Base-by-base conservation (phyloP, 2,329 filamentous ascomycete species). In the Botrytis fabae region DNA sequence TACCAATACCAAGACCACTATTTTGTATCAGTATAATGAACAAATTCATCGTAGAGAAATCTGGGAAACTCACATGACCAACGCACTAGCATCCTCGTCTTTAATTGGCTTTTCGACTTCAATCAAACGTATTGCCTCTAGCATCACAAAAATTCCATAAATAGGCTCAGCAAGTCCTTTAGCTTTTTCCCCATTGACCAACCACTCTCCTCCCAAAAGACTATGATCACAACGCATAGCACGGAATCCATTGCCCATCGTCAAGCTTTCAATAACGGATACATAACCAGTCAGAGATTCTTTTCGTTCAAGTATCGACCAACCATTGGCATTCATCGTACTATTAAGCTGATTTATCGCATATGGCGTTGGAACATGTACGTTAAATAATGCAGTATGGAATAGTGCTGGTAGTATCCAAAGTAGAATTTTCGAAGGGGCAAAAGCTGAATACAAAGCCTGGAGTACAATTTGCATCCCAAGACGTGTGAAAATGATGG, bases 141-240 rank as follows among this genome's bases (percentile, higher is more conserved):
- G 88, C 87, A 97, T 97, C 40, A 93, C 91, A 81, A 99, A 99
- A n/a, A 98, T 92, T 16, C 93, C 92, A 80, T 98, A 99, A 72
- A 99, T 93, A 0, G 95, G 94, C 82, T 99, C 96, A 18, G 89
- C 88, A 28, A 94, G 87, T 81, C 97, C 71, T 70, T 62, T 94
- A 20, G 89, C 88, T n/a, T 93, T 87, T 75, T 80, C 84, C 69
- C 83, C 85, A 74, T 84, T 77, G 59, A 85, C 85, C 20, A 91
- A 87, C 95, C 95, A 99, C 82, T 98, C 93, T 51, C 96, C 96
- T 59, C 96, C 96, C 1, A 99, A 87, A 46, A 99, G 86, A 79
- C 94, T 97, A 82, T 99, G 96, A 79, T 98, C 96, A 81, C 94
- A 98, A 74, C 96, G 90, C 86, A 99, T 89, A 25, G 95, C 89